phyloP scores from a whole-genome alignment of 805 yeast species.

The Cyberlindnera subsufficiens region DNA sequence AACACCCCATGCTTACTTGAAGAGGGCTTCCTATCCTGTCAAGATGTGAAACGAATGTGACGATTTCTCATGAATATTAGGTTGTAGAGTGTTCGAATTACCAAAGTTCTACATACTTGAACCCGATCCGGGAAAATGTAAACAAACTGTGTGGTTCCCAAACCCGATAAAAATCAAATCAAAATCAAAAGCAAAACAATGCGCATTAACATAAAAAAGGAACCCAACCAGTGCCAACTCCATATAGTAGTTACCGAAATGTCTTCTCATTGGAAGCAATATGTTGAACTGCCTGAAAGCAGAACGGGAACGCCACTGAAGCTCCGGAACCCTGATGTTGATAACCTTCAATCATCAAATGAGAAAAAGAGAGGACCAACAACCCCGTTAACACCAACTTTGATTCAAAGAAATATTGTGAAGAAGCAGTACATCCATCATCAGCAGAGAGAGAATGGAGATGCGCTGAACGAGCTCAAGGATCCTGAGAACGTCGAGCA shows the following conservation, averaged over 20 bases:
- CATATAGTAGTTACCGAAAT: not conserved
- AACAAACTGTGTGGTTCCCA: slow-evolving; percentile 4
- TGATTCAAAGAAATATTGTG: slow-evolving; percentile 18
- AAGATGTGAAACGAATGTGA: slow-evolving; percentile 5
- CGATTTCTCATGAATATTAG: not conserved
- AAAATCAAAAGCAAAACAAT: slow-evolving; percentile 2
- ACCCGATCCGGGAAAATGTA: slow-evolving; percentile 11
- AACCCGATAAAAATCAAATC: not conserved
- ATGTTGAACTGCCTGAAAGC: slow-evolving; percentile 8
- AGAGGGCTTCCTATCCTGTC: slow-evolving; percentile 12
- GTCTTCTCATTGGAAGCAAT: slow-evolving; percentile 8
- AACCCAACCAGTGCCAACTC: not conserved
- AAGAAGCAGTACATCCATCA: slow-evolving; percentile 13
- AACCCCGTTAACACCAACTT: slow-evolving; percentile 24
- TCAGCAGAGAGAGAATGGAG: not conserved
- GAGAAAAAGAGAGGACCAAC: slow-evolving; percentile 22
- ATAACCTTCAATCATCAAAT: slow-evolving; percentile 8
- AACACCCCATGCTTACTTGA: slow-evolving; percentile 4
- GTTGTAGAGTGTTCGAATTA: not conserved
- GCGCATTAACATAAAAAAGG: not conserved
- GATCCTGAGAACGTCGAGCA: not conserved
- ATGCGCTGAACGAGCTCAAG: slow-evolving; percentile 1
- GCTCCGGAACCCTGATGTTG: slow-evolving; percentile 11
- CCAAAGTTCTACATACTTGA: too few species aligned
- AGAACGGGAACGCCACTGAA: slow-evolving; percentile 17